Evolutionary conservation across 2,329 filamentous ascomycete genomes (phyloP).

Genomic region (Hymenoscyphus repandus): DNA sequence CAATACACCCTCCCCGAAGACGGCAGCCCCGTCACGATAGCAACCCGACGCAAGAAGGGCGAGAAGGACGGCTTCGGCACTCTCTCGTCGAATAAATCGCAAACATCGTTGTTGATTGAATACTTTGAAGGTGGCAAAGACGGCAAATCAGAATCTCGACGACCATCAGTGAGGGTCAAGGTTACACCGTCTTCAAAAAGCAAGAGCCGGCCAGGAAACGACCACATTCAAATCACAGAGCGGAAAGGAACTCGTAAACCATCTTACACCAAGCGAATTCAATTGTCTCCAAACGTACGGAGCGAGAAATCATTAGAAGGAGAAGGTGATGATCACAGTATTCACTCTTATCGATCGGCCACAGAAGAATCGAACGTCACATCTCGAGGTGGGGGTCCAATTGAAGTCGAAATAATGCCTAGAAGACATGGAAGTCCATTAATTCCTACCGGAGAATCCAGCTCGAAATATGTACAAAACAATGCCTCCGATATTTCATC

Average conservation of each 20-base stretch:
- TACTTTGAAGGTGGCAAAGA: conserved; percentile 66
- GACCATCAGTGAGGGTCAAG: conserved; percentile 66
- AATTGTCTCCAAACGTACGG: conserved; percentile 46
- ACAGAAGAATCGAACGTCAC: conserved; percentile 74
- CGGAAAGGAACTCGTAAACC: conserved; percentile 68
- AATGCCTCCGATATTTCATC: conserved; percentile 82
- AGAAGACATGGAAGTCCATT: conserved; percentile 64
- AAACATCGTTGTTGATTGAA: conserved; percentile 70
- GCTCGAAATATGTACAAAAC: conserved; percentile 56
- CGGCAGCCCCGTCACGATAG: conserved; percentile 88
- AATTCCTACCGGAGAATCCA: conserved; percentile 54
- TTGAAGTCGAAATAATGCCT: conserved; percentile 78
- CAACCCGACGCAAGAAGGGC: conserved; percentile 63
- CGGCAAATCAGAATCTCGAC: conserved; percentile 45
- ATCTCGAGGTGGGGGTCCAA: conserved; percentile 59
- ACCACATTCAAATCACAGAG: conserved; percentile 84
- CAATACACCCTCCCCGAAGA: conserved; percentile 79
- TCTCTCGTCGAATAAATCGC: conserved; percentile 53
- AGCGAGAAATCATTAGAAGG: conserved; percentile 39
- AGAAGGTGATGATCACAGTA: conserved; percentile 58
- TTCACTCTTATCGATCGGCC: conserved; percentile 70
- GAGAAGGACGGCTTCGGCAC: conserved; percentile 42
- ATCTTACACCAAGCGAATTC: conserved; percentile 63
- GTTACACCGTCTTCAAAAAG: conserved; percentile 60
- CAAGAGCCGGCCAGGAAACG: conserved; percentile 44